Percentiles rank a stretch among this genome's conserved stretches.
These are phyloP conservation scores for Delphinella strobiligena DNA, from an alignment of 2,329 filamentous ascomycete genomes.

Conservation along the genomic window DNA sequence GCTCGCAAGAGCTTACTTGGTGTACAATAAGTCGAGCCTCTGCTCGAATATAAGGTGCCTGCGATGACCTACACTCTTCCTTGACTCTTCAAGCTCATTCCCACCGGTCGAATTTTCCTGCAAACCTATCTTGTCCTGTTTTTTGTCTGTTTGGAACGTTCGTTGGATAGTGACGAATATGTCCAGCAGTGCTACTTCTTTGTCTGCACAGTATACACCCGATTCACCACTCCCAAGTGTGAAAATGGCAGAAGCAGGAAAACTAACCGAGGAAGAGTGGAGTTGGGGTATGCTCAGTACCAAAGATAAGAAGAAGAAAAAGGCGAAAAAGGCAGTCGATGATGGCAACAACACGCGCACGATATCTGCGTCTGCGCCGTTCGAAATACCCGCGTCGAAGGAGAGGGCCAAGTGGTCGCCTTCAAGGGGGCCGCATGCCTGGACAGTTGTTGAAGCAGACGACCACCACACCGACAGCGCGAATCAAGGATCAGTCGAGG, in stretches of 20 bases:
- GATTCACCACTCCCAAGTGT: not conserved
- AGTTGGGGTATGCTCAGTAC: not conserved
- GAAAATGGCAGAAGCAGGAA: not conserved
- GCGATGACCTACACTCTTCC: too few species aligned
- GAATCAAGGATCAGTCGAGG: too few species aligned
- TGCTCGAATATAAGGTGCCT: too few species aligned
- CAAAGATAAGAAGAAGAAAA: not conserved
- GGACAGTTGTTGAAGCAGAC: too few species aligned
- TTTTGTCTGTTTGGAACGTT: not conserved
- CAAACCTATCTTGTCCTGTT: not conserved
- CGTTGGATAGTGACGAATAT: not conserved
- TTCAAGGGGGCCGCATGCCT: too few species aligned
- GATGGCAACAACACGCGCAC: not conserved
- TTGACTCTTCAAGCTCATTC: too few species aligned
- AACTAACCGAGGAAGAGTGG: not conserved
- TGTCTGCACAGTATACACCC: not conserved
- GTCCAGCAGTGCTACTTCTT: not conserved
- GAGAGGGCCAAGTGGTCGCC: too few species aligned
- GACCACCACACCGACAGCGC: too few species aligned
- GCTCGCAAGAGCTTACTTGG: too few species aligned
- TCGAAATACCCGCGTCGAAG: not conserved
- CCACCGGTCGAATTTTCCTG: not conserved
- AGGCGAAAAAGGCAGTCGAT: not conserved
- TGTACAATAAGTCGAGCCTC: too few species aligned
- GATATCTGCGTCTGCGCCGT: not conserved